Conservation (phyloP, 2,329 filamentous ascomycete species). For the Cladophialophora immunda region DNA sequence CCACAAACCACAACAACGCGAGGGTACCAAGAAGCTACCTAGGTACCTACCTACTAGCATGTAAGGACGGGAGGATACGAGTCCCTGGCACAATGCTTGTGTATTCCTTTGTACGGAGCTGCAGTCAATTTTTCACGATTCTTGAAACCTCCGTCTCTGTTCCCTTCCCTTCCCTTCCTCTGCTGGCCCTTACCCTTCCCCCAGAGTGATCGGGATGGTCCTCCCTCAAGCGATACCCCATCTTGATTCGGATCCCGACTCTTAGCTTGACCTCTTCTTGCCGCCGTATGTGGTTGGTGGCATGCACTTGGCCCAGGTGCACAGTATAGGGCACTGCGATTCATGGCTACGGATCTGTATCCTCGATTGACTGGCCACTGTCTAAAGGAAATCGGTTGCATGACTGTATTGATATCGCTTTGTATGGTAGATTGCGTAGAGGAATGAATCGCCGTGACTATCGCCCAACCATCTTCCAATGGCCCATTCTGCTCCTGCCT, state of each 20-base stretch:
- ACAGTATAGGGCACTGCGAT: too few relatives aligned
- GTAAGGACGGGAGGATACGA: conserved; percentile 4
- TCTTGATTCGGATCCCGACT: too few relatives aligned
- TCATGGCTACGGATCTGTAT: not conserved
- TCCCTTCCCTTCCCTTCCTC: not conserved
- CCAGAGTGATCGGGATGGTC: too few relatives aligned
- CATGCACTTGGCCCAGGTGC: too few relatives aligned
- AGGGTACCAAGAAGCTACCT: not conserved
- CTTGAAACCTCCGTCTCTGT: not conserved
- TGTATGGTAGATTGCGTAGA: not conserved
- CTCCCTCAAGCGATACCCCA: too few relatives aligned
- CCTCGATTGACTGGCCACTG: not conserved
- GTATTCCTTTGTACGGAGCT: conserved; percentile 1
- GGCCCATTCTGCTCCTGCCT: not conserved
- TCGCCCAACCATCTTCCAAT: not conserved
- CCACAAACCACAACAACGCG: not conserved
- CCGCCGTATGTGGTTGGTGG: too few relatives aligned
- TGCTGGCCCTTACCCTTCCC: too few relatives aligned
- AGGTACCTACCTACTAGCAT: not conserved
- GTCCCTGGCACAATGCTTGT: not conserved
- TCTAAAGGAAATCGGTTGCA: not conserved
- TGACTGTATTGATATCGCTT: not conserved
- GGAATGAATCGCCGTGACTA: not conserved
- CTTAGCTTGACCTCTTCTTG: too few relatives aligned
- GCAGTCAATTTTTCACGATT: not conserved